Evolutionary conservation across 345 rosid species (phyloP), one percentile per base, ranked within the genome.

Genomic region (Ceriops zippeliana): DNA sequence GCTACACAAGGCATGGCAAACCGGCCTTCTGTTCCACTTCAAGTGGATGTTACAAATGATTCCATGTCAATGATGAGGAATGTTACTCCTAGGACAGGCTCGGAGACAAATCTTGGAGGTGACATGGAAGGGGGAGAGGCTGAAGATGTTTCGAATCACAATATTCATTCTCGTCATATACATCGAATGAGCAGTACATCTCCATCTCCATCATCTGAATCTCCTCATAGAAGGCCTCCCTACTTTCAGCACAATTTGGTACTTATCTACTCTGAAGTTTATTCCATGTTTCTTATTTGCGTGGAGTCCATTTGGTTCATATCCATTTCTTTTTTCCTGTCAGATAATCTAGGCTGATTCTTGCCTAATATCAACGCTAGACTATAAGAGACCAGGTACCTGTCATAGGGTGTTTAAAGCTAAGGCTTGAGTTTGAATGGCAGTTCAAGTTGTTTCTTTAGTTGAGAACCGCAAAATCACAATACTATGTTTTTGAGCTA

Each of bases 181-280:
- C 82, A 73, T 69, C 85, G 92, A n/a, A 85, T 86, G 70, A 89
- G 96, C 74, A 89, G 96, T 69, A 78, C 81, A 35, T 93, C 97
- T 15, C 96, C 96, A 5, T 91, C 96, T 17, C 96, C 96, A 5
- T 91, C 96, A 68, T 84, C 96, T 13, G 97, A 91, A 72, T 88
- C 96, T 77, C 88, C 95, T 62, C 83, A 86, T 20, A 85, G 96
- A 85, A 82, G 89, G 72, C 80, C 90, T 63, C 75, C 93, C 62
- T 76, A 71, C 37, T 68, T 84, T 15, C 97, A 85, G 65, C 85
- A 80, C 66, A 88, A 70, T 75, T 72, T 62, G 92, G 97, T 91
- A 85, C 69, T 62, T 61, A 46, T 51, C 17, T 66, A 2, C 11
- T 30, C 27, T 31, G 13, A 47, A 53, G 28, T 57, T 64, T 26